Conservation (phyloP, 306 rosid species). For the Fragaria ananassa region DNA sequence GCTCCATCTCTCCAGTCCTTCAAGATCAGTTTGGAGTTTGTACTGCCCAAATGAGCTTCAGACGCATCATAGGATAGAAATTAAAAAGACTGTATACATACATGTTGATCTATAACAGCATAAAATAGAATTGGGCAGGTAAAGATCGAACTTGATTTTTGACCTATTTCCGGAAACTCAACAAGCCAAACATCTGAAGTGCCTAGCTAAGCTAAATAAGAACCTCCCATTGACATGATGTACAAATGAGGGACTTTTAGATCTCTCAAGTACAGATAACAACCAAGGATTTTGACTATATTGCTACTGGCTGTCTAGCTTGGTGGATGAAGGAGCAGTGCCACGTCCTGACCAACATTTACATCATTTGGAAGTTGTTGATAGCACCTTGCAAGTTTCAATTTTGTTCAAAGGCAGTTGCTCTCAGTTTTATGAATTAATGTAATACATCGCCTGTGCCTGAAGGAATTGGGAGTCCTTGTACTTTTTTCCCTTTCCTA, state of each 20-base stretch:
- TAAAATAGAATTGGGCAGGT: not conserved
- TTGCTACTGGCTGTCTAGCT: not conserved
- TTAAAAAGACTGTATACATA: not conserved
- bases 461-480: slow-evolving; percentile 86
- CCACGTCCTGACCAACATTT: not conserved
- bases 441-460: slow-evolving; percentile 93
- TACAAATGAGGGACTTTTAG: not conserved
- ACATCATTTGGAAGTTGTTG: not conserved
- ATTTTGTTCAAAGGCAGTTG: slow-evolving; percentile 4
- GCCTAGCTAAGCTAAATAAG: not conserved
- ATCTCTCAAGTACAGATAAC: not conserved
- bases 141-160: not conserved
- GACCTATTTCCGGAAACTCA: not conserved
- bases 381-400: not conserved
- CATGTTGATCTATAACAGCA: not conserved
- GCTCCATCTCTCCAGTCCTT: not conserved
- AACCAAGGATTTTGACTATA: not conserved
- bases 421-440: slow-evolving; percentile 49
- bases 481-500: slow-evolving; percentile 77
- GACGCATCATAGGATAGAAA: not conserved
- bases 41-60: not conserved
- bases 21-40: not conserved
- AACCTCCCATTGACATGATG: not conserved
- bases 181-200: not conserved
- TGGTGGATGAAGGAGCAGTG: not conserved